Evolutionary conservation across 2,329 filamentous ascomycete species (phyloP).

Genomic region (Plectosphaerella cucumerina): DNA sequence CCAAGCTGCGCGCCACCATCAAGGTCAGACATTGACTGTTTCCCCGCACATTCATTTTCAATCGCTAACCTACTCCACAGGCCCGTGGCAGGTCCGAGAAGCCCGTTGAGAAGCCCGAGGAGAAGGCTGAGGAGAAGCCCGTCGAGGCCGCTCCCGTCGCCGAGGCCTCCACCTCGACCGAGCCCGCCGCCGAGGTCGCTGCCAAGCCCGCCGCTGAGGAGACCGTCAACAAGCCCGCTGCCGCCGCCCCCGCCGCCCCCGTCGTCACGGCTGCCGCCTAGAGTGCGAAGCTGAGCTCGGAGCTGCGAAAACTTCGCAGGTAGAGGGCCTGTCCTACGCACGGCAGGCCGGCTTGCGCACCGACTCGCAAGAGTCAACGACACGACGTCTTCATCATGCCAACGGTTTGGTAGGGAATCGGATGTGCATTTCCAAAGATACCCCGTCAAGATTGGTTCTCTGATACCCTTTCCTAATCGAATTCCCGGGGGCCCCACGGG

Average conservation of each 20-base stretch:
- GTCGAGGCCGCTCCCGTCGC: conserved; percentile 16
- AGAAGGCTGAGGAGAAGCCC: conserved; percentile 19
- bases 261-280: conserved; percentile 50
- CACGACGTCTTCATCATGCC: conserved; percentile 12
- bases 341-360: not conserved
- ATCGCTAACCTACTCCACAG: not conserved
- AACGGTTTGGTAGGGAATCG: conserved; percentile 38
- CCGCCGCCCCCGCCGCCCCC: conserved; percentile 35
- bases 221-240: conserved; percentile 36
- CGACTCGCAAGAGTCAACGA: conserved; percentile 17
- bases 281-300: conserved; percentile 15
- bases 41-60: not conserved
- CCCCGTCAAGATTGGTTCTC: conserved; percentile 47
- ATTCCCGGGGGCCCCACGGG: conserved; percentile 10
- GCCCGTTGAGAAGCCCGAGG: conserved; percentile 25
- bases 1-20: conserved; percentile 56
- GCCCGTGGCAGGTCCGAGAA: conserved; percentile 38
- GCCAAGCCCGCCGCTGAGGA: conserved; percentile 28
- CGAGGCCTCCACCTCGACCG: conserved; percentile 18
- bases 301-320: conserved; percentile 4
- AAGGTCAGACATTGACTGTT: conserved; percentile 23
- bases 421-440: conserved; percentile 55
- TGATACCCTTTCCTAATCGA: conserved; percentile 22
- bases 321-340: conserved; percentile 1
- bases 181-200: conserved; percentile 26